phyloP scores from a whole-genome alignment of 1,284 basidiomycete species.

The Trametes versicolor region DNA sequence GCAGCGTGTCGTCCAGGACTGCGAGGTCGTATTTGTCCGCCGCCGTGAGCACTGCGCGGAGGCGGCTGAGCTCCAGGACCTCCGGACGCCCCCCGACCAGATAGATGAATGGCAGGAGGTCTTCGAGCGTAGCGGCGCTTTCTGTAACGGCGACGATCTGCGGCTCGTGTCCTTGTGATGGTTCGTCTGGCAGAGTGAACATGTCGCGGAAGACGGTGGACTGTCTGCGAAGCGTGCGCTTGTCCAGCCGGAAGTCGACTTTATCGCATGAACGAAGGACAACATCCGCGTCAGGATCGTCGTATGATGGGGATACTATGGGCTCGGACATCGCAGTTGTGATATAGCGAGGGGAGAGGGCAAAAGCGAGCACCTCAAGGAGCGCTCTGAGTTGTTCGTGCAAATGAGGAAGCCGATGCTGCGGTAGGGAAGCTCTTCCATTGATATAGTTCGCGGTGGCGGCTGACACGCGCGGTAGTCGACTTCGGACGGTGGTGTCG shows the following conservation, averaged over 20 bases:
- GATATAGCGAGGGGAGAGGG: background rate
- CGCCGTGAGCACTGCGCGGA: constrained; percentile 55
- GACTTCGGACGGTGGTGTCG: too few species aligned
- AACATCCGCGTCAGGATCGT: background rate
- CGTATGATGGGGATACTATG: background rate
- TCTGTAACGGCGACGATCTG: constrained; percentile 28
- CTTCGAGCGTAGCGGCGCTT: constrained; percentile 24
- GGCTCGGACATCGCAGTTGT: background rate
- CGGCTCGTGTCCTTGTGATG: background rate
- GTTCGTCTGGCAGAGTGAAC: constrained; percentile 24
- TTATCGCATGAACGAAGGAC: background rate
- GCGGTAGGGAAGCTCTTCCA: background rate
- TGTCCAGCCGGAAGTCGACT: constrained; percentile 3
- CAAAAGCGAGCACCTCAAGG: background rate
- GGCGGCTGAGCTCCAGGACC: constrained; percentile 55
- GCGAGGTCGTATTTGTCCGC: constrained; percentile 30
- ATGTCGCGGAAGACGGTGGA: constrained; percentile 9
- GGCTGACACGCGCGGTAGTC: too few species aligned
- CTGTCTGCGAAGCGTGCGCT: background rate
- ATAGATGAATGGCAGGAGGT: constrained; percentile 29
- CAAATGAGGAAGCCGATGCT: background rate
- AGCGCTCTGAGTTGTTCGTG: background rate
- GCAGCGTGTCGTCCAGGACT: constrained; percentile 3
- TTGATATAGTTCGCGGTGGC: background rate
- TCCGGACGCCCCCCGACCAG: constrained; percentile 36